Evolutionary conservation across 1,284 basidiomycete genomes (phyloP), one percentile per base, ranked within the genome.

Genomic region (Tremellales sp.): DNA sequence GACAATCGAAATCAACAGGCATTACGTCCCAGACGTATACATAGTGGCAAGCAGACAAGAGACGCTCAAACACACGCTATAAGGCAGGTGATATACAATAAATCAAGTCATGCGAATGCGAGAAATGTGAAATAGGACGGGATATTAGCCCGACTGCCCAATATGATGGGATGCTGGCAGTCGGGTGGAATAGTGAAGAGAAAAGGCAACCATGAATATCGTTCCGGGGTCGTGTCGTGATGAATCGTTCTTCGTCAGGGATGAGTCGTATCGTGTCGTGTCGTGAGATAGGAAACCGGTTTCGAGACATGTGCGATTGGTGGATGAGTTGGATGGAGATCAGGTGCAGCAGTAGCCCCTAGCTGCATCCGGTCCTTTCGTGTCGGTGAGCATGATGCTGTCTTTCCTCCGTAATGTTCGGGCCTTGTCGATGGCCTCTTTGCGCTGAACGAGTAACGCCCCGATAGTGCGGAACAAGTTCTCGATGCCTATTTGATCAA

Each of bases 401-500:
- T 68, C 58, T 44, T 69, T 67, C 23, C 58, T 56, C 31, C 67
- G 49, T 4, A 71, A 45, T 5, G 59, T 59, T 11, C 65, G 52
- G 42, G 73, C 72, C 35, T 64, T 56, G 46, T 73, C 70, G 45
- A 74, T 68, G 53, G 67, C 68, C 52, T 73, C 72, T 44, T 68
- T 67, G 40, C 62, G 62, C 31, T 57, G 52, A 15, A 73, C 68
- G 5, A 74, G 62, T n/a, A 65, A 40, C 0, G 60, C 58, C 8
- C 67, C 61, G 54, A 74, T 71, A 42, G 64, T 58, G 33, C 61
- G 61, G 60, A 72, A 73, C 15, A 74, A 54, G n/a, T 58, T 59
- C 46, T 73, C 72, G 45, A 74, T 65, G 27, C 70, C 71, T 72
- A 40, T 15, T 40, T 33, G 29, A 40, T 40, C 19, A 40, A 21